Base-by-base conservation (phyloP, 805 yeast genomes). In the Ogataea glucozyma region DNA sequence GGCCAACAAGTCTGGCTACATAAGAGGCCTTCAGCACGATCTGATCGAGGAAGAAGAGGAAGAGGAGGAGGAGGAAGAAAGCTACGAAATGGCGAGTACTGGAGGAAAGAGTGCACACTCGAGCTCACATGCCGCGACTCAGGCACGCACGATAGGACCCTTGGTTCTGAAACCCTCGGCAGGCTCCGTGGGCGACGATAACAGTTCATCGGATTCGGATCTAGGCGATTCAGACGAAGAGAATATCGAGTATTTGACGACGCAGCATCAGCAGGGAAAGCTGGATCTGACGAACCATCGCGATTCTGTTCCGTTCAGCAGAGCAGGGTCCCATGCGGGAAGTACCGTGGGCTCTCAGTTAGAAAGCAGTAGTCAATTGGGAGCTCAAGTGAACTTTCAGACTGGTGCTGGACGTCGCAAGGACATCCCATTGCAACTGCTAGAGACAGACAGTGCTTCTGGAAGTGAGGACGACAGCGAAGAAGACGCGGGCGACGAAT, bases 171-270 rank as follows among this genome's bases (percentile, higher is more conserved):
- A 50, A 22, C 31, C 48, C 11, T 41, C 33, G 4, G 21, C 31
- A 14, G 42, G 47, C 19, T 19, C 23, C n/a, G 42, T 26, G 22
- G 23, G 34, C 11, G 49, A 37, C 24, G 43, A 38, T 13, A 40
- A 42, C 29, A 32, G 38, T 21, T 20, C 26, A 7, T 36, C 39
- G 16, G 64, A 60, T 31, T 56, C 61, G 1, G 59, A 55, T 38
- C 38, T 53, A 33, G 55, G 52, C 9, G 66, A 62, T 36, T 58
- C 64, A 0, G 66, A 62, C 41, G 63, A 60, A 31, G 66, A 63
- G 39, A 61, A 61, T 32, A 63, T 63, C 16, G 65, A 61, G 35
- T 53, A 36, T 37, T 29, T 58, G 26, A 58, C 55, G 2, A 29
- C 53, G 4, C 62, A 57, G 43, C 57, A 54, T 37, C 53, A 48